Conservation (phyloP, 2,329 filamentous ascomycete genomes). For the Pezicula carpinea region DNA sequence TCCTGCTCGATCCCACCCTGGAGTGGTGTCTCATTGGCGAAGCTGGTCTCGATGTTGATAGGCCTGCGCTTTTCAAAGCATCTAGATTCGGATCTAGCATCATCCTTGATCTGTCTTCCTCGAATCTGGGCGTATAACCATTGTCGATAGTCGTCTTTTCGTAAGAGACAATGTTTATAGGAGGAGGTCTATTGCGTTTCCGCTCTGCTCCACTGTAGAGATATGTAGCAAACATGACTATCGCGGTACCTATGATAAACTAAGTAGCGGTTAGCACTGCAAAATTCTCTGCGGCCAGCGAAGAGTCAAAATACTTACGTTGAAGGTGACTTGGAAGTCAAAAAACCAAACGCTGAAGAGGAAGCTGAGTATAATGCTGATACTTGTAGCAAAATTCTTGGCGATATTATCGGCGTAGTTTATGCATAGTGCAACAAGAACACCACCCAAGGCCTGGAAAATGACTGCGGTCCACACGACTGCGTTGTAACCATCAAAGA, state of each 20-base stretch:
- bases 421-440: slow-evolving; percentile 78
- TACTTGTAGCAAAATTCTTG: slow-evolving; percentile 89
- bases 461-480: slow-evolving; percentile 82
- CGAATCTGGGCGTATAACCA: slow-evolving; percentile 26
- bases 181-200: slow-evolving; percentile 53
- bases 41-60: slow-evolving; percentile 48
- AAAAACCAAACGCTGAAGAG: slow-evolving; percentile 84
- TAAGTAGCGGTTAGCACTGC: slow-evolving; percentile 31
- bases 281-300: background rate
- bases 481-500: slow-evolving; percentile 93
- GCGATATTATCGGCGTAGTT: slow-evolving; percentile 85
- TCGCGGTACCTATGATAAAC: slow-evolving; percentile 75
- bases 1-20: slow-evolving; percentile 33
- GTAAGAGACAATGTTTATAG: slow-evolving; percentile 66
- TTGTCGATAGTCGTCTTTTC: slow-evolving; percentile 56
- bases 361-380: slow-evolving; percentile 85
- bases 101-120: slow-evolving; percentile 22
- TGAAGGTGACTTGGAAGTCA: slow-evolving; percentile 66
- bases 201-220: slow-evolving; percentile 71
- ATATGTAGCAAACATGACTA: slow-evolving; percentile 80
- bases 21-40: slow-evolving; percentile 41
- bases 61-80: slow-evolving; percentile 36
- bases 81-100: slow-evolving; percentile 26
- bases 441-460: slow-evolving; percentile 78
- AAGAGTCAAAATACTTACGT: slow-evolving; percentile 49